Evolutionary conservation across 192 early-diverging fungal genomes (phyloP), one percentile per base, ranked within the genome.

Genomic region (Linderina pennispora): DNA sequence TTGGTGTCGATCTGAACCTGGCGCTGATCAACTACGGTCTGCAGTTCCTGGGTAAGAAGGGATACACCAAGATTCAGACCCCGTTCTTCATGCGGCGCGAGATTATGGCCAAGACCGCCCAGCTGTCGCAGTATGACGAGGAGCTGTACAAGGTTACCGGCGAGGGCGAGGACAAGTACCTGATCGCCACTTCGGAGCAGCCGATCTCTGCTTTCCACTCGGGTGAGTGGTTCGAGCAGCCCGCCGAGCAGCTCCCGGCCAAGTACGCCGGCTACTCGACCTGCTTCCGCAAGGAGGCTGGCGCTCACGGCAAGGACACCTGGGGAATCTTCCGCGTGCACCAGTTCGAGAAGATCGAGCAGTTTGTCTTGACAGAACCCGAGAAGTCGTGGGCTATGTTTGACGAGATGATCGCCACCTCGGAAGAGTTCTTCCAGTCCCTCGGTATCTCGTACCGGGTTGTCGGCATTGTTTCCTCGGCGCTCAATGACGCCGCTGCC

Each of bases 341-440:
- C 73, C 97, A 99, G 82, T 99, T 99, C 59, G 97, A 99, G 65
- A 99, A 99, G 80, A 76, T 99, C 40, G 97, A 99, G 80, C 97
- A 99, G 75, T 98, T 99, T 72, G 88, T 91, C 35, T 67, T 99
- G 44, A 88, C 88, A 8, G 90, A 91, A 50, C 94, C 97, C 26
- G 93, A 93, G 52, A 98, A 97, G 78, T 91, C 87, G 23, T 98
- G 94, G 94, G 94, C 95, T 57, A 89, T 90, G 90, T 94, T 97
- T 74, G 86, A 97, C 58, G 84, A 92, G 46, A 98, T 99, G 94
- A 84, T 98, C 40, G 55, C 54, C 19, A 77, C 75, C 53, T 88
- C 92, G 11, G 91, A 99, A 53, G 92, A 92, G 17, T 99, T 99
- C 49, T 95, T 94, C 85, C 64, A 98, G 66, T 82, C 92, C 39